Evolutionary conservation across 139 green algal genomes (phyloP).

Genomic region (Klebsormidium nitens): DNA sequence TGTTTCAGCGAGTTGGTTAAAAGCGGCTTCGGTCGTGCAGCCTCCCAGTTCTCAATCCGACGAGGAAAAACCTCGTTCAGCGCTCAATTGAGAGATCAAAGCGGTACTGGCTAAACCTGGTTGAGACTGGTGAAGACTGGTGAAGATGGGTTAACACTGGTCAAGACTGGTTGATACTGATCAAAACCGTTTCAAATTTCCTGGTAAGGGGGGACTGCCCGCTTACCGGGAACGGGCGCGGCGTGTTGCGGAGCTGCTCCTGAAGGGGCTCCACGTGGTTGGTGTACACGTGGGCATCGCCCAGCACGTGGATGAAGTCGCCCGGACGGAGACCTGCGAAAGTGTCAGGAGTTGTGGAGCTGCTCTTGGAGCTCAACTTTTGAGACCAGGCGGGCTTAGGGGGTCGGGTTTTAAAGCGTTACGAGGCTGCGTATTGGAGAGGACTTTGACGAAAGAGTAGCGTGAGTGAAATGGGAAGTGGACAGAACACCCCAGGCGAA

Average conservation of each 20-base stretch:
- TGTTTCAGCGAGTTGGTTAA: too few species aligned
- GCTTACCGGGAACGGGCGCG: slow-evolving; percentile 67
- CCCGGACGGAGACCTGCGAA: slow-evolving; percentile 70
- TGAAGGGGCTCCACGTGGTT: slow-evolving; percentile 96
- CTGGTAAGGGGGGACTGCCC: background rate
- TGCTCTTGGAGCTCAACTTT: too few species aligned
- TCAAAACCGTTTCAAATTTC: background rate
- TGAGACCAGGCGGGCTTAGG: too few species aligned
- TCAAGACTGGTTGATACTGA: background rate
- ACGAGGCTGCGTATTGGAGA: too few species aligned
- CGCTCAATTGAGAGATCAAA: background rate
- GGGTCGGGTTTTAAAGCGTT: too few species aligned
- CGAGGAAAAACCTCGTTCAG: background rate
- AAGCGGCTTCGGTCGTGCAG: too few species aligned
- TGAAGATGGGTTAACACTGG: background rate
- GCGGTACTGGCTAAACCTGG: background rate
- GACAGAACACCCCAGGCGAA: too few species aligned
- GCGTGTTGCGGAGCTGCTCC: slow-evolving; percentile 81
- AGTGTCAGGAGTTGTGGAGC: too few species aligned
- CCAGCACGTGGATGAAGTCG: slow-evolving; percentile 93
- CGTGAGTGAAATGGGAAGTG: too few species aligned
- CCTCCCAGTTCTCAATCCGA: too few species aligned
- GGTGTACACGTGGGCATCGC: slow-evolving; percentile 94
- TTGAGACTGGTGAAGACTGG: background rate
- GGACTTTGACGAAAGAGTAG: too few species aligned